Base-by-base conservation (phyloP, 306 rosid genomes). In the Begonia masoniana region DNA sequence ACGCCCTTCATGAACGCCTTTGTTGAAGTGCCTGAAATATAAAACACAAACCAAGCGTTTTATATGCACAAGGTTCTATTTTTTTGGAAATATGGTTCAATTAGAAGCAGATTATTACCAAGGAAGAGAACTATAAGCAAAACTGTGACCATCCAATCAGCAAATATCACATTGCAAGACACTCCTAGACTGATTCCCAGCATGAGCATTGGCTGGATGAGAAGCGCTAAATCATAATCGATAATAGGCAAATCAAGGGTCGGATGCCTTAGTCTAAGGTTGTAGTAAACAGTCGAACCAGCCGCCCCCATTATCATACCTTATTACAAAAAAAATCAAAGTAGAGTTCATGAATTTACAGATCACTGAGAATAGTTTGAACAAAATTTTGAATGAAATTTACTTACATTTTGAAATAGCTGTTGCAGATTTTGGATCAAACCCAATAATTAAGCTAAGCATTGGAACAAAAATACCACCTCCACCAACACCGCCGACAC, bases 271-370 rank as follows among this genome's bases (percentile, higher is more conserved):
- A 91, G 65, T 63, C 62, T 91, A 62, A 85, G 96, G 76, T 91
- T 91, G 55, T 83, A 91, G 68, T 83, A 85, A 41, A 83, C 96
- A 12, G 95, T 83, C 39, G 97, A 91, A 17, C 14, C 62, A 31
- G 96, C 80, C 41, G 88, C 96, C 10, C 97, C 97, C 94, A 91
- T 82, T 41, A 91, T 85, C 97, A 89, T 89, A 69, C 95, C 97
- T 89, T 76, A 26, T 14, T 51, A 6, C n/a, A 6, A 54, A 42
- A 51, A 21, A 31, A 31, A 31, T 26, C 2, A 31, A 31, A 6
- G 39, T 7, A 31, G 39, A 31, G 39, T 5, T 5, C 39, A 31
- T 31, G 39, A 31, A 31, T 31, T 3, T 7, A 6, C 13, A 45
- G 49, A 45, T 11, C 13, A n/a, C 15, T 45, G 13, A 45, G 49